These are phyloP conservation scores for Claviceps humidiphila DNA, from an alignment of 2,329 filamentous ascomycete genomes.

Conservation along the genomic window DNA sequence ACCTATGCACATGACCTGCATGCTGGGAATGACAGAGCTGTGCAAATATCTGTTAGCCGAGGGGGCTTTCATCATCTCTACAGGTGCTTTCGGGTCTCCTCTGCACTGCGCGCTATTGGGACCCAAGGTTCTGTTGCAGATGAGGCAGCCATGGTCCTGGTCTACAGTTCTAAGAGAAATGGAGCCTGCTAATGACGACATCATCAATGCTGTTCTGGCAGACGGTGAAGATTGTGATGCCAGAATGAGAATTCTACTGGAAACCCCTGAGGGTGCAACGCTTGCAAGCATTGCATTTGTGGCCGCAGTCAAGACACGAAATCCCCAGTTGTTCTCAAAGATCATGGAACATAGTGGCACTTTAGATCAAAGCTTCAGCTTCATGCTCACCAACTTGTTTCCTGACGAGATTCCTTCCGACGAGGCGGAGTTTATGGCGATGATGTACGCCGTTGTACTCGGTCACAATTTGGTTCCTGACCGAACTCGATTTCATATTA, in stretches of 20 bases:
- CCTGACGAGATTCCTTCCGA: background rate
- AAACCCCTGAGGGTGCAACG: background rate
- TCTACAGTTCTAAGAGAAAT: background rate
- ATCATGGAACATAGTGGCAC: background rate
- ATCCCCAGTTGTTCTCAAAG: background rate
- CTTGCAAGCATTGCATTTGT: conserved; percentile 3
- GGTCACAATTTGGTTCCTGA: background rate
- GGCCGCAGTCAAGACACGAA: background rate
- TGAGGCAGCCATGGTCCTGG: conserved; percentile 9
- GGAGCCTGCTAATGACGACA: background rate
- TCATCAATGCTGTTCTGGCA: background rate
- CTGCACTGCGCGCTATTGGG: conserved; percentile 23
- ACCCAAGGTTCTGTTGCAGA: conserved; percentile 12
- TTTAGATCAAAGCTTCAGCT: background rate
- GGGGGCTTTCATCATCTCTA: conserved; percentile 11
- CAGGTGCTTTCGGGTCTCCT: conserved; percentile 17
- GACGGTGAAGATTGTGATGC: background rate
- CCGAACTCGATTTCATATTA: background rate
- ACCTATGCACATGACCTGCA: conserved; percentile 22
- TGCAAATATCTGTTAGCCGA: conserved; percentile 14
- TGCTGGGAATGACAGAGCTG: conserved; percentile 18
- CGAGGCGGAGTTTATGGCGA: background rate
- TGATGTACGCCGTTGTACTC: background rate
- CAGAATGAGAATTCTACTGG: conserved; percentile 7
- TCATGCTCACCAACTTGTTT: background rate